Base-by-base conservation (phyloP, 2,329 filamentous ascomycete species). In the Alternaria triticimaculans region DNA sequence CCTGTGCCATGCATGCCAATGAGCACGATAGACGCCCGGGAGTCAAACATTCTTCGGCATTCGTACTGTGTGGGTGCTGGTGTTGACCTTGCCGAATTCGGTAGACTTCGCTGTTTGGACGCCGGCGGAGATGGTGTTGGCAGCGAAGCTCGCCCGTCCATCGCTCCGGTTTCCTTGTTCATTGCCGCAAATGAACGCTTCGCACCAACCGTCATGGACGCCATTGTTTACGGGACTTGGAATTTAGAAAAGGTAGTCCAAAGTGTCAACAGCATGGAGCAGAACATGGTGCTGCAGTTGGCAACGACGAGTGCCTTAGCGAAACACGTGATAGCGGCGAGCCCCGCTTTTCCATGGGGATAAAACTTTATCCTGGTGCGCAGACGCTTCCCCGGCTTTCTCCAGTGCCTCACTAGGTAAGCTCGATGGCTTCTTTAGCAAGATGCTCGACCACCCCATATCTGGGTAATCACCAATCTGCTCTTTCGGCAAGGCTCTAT, bases 1-100 rank as follows among this genome's bases (percentile, higher is more conserved):
- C 92, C 92, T 5, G 89, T 87, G 11, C 91, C 91, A n/a, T 90
- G 88, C 57, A 92, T 88, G 2, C 92, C 91, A 18, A 92, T 86
- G 15, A 94, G 83, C 11, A 93, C 86, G 58, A 94, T 88, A 2
- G 91, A 92, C 3, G 90, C 88, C 81, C 91, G 86, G 4, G 84
- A 78, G 7, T 83, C 80, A 71, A 91, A 91, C 15, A 77, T 74
- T 44, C 71, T 81, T 58, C 71, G 67, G 6, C 74, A 74, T 43
- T 78, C 72, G 43, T 48, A 50, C 28, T 66, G 67, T 28, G 66
- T 55, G 21, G 71, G 67, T 23, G 64, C 73, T 25, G 74, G 72
- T 60, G 69, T 74, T 18, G 72, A 70, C 25, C 66, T 71, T 58
- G 58, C 53, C 56, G 65, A 67, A 54, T 58, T 65, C 10, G 62